Evolutionary conservation across 2,329 filamentous ascomycete species (phyloP).

Genomic region (Stagonosporopsis rhizophila): DNA sequence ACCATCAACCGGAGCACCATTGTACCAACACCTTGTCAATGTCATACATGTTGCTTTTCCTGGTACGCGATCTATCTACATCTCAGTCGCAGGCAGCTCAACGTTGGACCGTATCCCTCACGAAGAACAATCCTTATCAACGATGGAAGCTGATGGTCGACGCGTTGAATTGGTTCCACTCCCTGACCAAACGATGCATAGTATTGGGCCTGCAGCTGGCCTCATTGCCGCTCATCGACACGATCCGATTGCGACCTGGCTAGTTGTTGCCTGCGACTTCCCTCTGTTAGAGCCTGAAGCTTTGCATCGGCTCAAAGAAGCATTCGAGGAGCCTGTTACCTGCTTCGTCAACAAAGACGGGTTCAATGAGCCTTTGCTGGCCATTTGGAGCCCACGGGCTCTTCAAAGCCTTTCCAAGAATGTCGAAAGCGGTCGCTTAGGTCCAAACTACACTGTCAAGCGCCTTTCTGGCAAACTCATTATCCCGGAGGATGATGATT

Average conservation of each 20-base stretch:
- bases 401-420: conserved; percentile 4
- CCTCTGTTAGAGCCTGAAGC: conserved; percentile 12
- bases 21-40: conserved; percentile 6
- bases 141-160: neutral
- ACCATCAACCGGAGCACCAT: conserved; percentile 1
- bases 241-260: conserved; percentile 3
- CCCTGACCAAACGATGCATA: neutral
- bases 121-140: neutral
- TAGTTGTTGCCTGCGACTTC: conserved; percentile 16
- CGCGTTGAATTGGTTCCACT: conserved; percentile 1
- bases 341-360: conserved; percentile 12
- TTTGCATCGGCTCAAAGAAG: conserved; percentile 5
- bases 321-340: conserved; percentile 7
- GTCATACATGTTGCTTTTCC: neutral
- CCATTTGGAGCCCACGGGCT: conserved; percentile 9
- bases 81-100: neutral
- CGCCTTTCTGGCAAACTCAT: conserved; percentile 9
- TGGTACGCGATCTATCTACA: neutral
- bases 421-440: neutral
- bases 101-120: neutral
- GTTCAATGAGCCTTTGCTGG: conserved; percentile 14
- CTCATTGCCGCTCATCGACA: conserved; percentile 12
- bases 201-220: conserved; percentile 12
- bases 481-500: neutral
- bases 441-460: conserved; percentile 1